Evolutionary conservation across 176 grass and related monocot genomes (phyloP).

Genomic region (Zea mays): DNA sequence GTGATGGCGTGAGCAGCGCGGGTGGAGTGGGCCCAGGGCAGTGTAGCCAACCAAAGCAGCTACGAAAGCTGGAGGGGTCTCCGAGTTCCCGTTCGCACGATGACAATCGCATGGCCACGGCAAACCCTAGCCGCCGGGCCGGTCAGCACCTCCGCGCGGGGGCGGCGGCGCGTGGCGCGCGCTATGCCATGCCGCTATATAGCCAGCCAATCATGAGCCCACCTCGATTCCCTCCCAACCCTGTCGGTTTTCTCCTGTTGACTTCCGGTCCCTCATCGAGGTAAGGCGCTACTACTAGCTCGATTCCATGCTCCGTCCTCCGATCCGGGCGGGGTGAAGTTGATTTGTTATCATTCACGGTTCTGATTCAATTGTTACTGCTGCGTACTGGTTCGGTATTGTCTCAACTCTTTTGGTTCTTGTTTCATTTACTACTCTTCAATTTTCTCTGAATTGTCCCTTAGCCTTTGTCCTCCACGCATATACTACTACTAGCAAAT

Average conservation of each 20-base stretch:
- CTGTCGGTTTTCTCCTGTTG: not conserved
- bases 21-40: not conserved
- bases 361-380: not conserved
- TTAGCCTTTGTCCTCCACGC: not conserved
- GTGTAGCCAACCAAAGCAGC: not conserved
- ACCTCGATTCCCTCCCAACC: not conserved
- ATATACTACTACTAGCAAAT: too few species aligned
- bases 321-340: not conserved
- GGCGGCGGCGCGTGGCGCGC: too few species aligned
- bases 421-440: too few species aligned
- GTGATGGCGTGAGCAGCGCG: not conserved
- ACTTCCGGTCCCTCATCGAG: not conserved
- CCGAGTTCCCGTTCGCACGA: not conserved
- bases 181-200: not conserved
- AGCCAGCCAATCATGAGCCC: not conserved
- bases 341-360: not conserved
- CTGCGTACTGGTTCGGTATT: too few species aligned
- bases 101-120: too few species aligned
- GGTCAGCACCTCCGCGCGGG: too few species aligned
- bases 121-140: not conserved
- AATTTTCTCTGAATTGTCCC: not conserved
- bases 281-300: not conserved
- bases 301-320: too few species aligned
- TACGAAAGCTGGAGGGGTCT: not conserved
- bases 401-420: too few species aligned